Conservation (phyloP, 176 grass and related monocot species). For the Puya raimondii region DNA sequence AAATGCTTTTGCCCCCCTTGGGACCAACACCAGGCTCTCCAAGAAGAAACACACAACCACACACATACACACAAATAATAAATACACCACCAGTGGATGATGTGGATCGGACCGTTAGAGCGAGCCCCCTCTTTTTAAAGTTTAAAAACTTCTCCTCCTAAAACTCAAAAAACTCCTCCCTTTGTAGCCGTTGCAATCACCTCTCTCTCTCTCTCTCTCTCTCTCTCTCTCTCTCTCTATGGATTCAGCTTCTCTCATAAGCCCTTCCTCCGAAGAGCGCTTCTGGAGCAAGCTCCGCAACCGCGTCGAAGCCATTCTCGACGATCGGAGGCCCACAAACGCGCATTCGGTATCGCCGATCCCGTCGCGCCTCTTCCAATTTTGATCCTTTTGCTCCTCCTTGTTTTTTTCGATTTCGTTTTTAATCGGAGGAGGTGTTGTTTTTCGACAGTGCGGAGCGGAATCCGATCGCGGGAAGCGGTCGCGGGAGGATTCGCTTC, state of each 20-base stretch:
- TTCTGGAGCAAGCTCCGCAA: slow-evolving; percentile 66
- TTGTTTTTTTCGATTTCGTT: neutral
- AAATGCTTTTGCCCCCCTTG: too few species aligned
- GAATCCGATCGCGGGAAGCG: slow-evolving; percentile 63
- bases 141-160: neutral
- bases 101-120: too few species aligned
- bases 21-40: too few species aligned
- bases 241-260: slow-evolving; percentile 42
- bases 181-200: neutral
- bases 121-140: too few species aligned
- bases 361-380: neutral
- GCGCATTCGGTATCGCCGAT: neutral
- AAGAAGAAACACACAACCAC: too few species aligned
- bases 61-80: too few species aligned
- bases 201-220: slow-evolving; percentile 6
- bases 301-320: slow-evolving; percentile 71
- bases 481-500: slow-evolving; percentile 70
- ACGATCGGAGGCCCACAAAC: slow-evolving; percentile 28
- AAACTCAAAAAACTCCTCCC: neutral
- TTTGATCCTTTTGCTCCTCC: neutral
- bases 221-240: slow-evolving; percentile 9
- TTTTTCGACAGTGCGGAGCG: slow-evolving; percentile 22
- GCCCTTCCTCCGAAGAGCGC: slow-evolving; percentile 65
- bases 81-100: too few species aligned
- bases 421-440: neutral